A percentile compares a stretch with the other conserved stretches of the same genome.
Conservation (phyloP, 805 yeast genomes). For the Scheffersomyces ergatensis region DNA sequence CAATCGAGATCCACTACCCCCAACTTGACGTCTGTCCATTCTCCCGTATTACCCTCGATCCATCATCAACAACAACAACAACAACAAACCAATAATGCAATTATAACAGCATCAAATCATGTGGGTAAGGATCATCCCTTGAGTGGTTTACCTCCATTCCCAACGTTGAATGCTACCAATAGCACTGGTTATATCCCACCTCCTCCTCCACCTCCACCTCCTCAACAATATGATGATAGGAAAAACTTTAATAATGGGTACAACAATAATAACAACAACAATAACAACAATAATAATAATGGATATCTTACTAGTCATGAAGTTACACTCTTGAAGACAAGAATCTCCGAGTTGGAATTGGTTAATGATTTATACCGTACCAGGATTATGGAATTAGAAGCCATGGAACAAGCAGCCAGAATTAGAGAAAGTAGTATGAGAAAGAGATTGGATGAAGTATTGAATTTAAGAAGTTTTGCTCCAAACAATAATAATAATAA, state of each 20-base stretch:
- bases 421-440: slow-evolving; percentile 48
- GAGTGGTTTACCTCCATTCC: slow-evolving; percentile 3
- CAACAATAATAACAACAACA: slow-evolving; percentile 9
- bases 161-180: neutral
- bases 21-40: neutral
- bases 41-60: slow-evolving; percentile 6
- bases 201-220: slow-evolving; percentile 3
- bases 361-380: slow-evolving; percentile 87
- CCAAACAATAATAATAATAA: neutral
- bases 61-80: slow-evolving; percentile 3
- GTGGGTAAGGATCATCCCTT: neutral
- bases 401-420: slow-evolving; percentile 55
- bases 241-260: slow-evolving; percentile 9
- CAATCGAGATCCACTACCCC: slow-evolving; percentile 21
- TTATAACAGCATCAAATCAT: neutral
- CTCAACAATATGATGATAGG: slow-evolving; percentile 1
- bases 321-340: slow-evolving; percentile 54
- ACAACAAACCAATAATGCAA: neutral
- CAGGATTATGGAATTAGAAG: slow-evolving; percentile 80
- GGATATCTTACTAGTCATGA: slow-evolving; percentile 19
- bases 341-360: slow-evolving; percentile 84
- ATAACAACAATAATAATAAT: slow-evolving; percentile 8
- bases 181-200: neutral
- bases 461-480: slow-evolving; percentile 8
- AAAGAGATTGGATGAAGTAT: slow-evolving; percentile 45